phyloP scores from a whole-genome alignment of 2,329 filamentous ascomycete genomes.

The Cercospora sesami region DNA sequence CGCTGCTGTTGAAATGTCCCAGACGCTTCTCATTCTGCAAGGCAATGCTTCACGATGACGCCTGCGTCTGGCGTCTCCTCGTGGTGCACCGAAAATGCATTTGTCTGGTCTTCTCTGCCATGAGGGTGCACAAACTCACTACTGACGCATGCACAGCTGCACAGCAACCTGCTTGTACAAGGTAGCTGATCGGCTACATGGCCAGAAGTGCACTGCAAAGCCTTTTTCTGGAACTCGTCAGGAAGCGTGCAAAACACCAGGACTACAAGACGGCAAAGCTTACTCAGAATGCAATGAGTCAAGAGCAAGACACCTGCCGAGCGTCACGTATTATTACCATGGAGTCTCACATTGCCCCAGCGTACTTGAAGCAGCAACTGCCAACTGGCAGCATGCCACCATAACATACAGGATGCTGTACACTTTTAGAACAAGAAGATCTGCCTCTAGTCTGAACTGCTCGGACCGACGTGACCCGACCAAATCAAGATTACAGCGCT shows the following conservation, averaged over 20 bases:
- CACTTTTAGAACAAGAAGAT: background rate
- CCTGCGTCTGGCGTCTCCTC: background rate
- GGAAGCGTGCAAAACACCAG: background rate
- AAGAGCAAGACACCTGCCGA: background rate
- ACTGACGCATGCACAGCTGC: background rate
- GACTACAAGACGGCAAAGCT: background rate
- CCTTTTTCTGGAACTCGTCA: background rate
- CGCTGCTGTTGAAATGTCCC: background rate
- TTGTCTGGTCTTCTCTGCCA: background rate
- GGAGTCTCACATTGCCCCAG: background rate
- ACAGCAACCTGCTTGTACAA: background rate
- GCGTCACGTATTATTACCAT: background rate
- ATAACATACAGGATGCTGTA: background rate
- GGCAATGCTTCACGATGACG: background rate
- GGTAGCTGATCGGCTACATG: background rate
- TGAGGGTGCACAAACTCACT: background rate
- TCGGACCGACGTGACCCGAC: slow-evolving; percentile 3
- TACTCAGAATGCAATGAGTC: background rate
- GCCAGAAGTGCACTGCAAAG: background rate
- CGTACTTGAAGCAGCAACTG: background rate
- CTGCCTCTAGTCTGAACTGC: background rate
- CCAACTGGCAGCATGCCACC: background rate
- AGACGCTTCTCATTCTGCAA: background rate
- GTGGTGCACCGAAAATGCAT: background rate
- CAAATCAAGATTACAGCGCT: background rate